phyloP scores from a whole-genome alignment of 2,329 filamentous ascomycete species.

The Cytospora paraplurivora region DNA sequence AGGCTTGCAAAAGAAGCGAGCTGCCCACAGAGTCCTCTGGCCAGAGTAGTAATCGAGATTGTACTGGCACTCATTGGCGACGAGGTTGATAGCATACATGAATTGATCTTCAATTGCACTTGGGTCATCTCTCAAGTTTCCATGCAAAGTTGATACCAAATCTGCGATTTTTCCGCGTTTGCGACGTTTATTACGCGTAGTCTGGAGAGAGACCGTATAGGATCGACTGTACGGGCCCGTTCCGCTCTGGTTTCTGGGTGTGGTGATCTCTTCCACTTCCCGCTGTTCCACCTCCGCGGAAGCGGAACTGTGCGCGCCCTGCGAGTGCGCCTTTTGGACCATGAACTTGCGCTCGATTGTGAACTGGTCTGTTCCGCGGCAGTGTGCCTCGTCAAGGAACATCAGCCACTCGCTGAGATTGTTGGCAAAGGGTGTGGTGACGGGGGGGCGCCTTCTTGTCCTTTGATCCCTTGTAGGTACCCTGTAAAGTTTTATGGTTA shows the following conservation, averaged over 20 bases:
- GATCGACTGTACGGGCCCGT: no score
- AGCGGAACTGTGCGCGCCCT: conserved; percentile 50
- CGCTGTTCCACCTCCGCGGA: conserved; percentile 64
- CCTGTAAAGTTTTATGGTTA: not conserved
- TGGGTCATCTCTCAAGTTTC: no score
- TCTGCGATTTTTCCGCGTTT: no score
- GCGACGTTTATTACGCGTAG: no score
- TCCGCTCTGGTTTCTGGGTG: conserved; percentile 49
- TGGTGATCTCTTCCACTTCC: conserved; percentile 61
- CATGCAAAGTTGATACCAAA: no score
- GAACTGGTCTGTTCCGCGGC: conserved; percentile 58
- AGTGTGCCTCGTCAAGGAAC: conserved; percentile 64
- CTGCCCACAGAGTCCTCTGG: no score
- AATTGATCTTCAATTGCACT: no score
- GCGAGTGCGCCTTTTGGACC: conserved; percentile 39
- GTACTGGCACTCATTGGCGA: no score
- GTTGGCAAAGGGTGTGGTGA: conserved; percentile 57
- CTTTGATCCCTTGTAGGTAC: conserved; percentile 41
- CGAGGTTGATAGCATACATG: no score
- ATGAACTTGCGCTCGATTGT: conserved; percentile 35
- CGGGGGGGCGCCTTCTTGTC: conserved; percentile 46
- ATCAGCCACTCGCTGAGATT: conserved; percentile 55
- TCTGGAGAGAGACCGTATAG: no score
- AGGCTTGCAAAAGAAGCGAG: no score
- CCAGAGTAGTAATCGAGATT: no score